Conservation (phyloP, 2,329 filamentous ascomycete species). For the Balansia obtecta region DNA sequence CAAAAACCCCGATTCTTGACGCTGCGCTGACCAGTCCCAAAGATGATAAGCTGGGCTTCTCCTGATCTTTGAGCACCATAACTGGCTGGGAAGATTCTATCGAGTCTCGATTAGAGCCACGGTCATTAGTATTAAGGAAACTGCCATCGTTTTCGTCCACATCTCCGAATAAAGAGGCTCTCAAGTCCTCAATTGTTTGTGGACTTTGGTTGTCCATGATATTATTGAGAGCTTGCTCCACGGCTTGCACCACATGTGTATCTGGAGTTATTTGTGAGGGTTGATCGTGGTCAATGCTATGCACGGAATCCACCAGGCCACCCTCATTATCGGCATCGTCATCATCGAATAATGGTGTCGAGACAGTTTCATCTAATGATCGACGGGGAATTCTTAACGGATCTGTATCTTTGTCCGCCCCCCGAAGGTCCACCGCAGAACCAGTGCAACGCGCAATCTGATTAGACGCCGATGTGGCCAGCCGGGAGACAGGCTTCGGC, state of each 20-base stretch:
- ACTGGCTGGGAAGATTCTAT: conserved; percentile 35
- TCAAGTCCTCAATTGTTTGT: conserved; percentile 49
- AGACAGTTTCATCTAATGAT: conserved; percentile 54
- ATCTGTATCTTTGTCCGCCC: conserved; percentile 24
- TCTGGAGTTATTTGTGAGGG: conserved; percentile 49
- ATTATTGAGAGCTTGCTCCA: conserved; percentile 82
- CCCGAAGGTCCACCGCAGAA: conserved; percentile 36
- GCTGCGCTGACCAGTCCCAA: conserved; percentile 81
- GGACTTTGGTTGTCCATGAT: conserved; percentile 73
- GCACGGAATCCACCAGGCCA: conserved; percentile 51
- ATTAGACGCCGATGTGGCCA: conserved; percentile 25
- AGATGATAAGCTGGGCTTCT: conserved; percentile 81
- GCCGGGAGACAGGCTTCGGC: conserved; percentile 27
- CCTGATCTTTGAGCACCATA: conserved; percentile 30
- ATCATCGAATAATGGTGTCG: conserved; percentile 61
- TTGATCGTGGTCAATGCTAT: conserved; percentile 63
- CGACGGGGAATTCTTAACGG: conserved; percentile 36
- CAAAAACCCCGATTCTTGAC: conserved; percentile 82
- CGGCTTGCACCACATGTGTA: conserved; percentile 73
- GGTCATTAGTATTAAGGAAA: conserved; percentile 40
- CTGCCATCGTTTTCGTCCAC: conserved; percentile 29
- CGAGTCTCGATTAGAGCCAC: conserved; percentile 49
- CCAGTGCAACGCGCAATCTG: conserved; percentile 28
- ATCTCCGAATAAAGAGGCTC: conserved; percentile 49
- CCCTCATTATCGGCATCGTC: conserved; percentile 64